Conservation (phyloP, 768 basidiomycete species). For the Termitomyces sp. region DNA sequence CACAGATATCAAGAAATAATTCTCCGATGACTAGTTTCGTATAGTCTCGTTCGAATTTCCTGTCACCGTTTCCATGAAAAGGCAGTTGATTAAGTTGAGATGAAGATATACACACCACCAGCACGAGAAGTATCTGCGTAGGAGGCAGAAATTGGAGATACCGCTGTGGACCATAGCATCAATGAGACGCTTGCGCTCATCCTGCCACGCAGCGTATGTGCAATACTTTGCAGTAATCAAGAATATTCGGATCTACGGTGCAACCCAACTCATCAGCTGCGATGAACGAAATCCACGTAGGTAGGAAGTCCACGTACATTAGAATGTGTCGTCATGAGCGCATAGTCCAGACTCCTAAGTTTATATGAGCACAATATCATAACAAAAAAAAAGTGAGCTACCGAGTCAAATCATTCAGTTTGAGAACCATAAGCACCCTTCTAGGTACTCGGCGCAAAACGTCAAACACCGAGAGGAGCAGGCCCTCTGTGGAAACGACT, state of each 20-base stretch:
- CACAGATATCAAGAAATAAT: conserved; percentile 59
- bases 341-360: conserved; percentile 74
- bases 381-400: conserved; percentile 17
- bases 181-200: conserved; percentile 49
- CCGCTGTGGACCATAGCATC: conserved; percentile 47
- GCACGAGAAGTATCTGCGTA: conserved; percentile 47
- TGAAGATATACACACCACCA: conserved; percentile 62
- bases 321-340: conserved; percentile 85
- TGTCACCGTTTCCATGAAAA: conserved; percentile 28
- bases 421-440: conserved; percentile 79
- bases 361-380: conserved; percentile 2
- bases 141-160: conserved; percentile 42
- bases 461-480: conserved; percentile 83
- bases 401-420: conserved; percentile 84
- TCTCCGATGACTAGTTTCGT: conserved; percentile 52
- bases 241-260: conserved; percentile 74
- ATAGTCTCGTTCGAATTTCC: conserved; percentile 59
- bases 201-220: conserved; percentile 72
- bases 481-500: conserved; percentile 76
- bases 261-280: background rate
- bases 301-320: conserved; percentile 39
- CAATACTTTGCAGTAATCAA: conserved; percentile 90
- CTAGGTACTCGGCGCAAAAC: conserved; percentile 84
- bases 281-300: too few species aligned
- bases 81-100: background rate